Percentiles rank a stretch among this genome's conserved stretches.
Conservation (phyloP, 1,139 yeast species). For the Zygoascus sp. region DNA sequence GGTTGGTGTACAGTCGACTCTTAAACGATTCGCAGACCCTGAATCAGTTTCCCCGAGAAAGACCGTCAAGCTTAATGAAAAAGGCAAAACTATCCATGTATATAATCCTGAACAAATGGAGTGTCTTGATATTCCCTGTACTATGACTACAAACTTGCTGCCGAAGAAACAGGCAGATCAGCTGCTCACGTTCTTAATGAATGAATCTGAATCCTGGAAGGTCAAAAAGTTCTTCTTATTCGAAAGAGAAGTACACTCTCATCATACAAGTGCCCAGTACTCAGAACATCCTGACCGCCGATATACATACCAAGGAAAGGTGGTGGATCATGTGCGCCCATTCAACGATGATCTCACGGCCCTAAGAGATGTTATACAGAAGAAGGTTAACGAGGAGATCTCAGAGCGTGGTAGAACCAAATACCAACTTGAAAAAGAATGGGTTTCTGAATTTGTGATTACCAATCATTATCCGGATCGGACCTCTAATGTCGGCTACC, state of each 20-base stretch:
- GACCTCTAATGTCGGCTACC: conserved; percentile 59
- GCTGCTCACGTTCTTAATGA: conserved; percentile 41
- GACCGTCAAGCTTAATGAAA: conserved; percentile 6
- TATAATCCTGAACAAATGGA: conserved; percentile 37
- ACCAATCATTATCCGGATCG: conserved; percentile 52
- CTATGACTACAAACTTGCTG: conserved; percentile 48
- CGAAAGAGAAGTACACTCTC: conserved; percentile 54
- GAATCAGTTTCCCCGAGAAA: conserved; percentile 1
- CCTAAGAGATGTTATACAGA: conserved; percentile 43
- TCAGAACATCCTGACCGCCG: conserved; percentile 31
- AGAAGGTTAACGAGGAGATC: conserved; percentile 41
- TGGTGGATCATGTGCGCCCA: conserved; percentile 24
- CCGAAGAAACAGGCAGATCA: conserved; percentile 46
- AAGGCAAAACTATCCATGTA: conserved; percentile 25
- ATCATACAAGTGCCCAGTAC: conserved; percentile 46
- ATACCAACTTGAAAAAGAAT: conserved; percentile 37
- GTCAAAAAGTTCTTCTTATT: conserved; percentile 49
- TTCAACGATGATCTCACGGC: conserved; percentile 41
- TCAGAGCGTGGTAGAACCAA: conserved; percentile 31
- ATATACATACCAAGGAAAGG: conserved; percentile 42
- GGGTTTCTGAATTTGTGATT: conserved; percentile 53
- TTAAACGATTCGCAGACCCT: conserved; percentile 18
- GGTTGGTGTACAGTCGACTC: conserved; percentile 21
- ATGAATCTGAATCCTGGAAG: conserved; percentile 41
- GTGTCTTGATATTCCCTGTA: conserved; percentile 43